Conservation (phyloP, 1,139 yeast species). For the Geotrichum phurueaensis region DNA sequence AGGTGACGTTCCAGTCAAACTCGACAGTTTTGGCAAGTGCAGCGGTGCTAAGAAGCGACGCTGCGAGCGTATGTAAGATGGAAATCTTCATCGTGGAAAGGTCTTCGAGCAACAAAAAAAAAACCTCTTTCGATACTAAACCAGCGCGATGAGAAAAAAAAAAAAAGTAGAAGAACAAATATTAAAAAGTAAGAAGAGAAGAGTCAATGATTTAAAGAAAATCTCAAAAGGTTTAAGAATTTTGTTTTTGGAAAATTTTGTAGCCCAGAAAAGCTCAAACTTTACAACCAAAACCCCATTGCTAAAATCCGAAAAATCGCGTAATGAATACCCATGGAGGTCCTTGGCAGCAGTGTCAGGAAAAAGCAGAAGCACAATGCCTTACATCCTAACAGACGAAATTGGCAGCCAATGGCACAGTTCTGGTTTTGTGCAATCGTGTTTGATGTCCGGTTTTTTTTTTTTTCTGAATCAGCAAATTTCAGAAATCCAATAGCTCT, state of each 20-base stretch:
- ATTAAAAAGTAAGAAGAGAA: neutral
- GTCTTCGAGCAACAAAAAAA: neutral
- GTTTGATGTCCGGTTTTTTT: neutral
- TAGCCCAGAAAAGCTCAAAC: neutral
- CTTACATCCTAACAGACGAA: no score
- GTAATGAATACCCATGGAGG: neutral
- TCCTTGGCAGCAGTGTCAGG: neutral
- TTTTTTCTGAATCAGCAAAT: neutral
- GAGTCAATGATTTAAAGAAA: no score
- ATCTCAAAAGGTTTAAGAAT: neutral
- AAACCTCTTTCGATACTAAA: neutral
- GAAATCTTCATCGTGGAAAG: neutral
- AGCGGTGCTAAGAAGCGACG: conserved; percentile 22
- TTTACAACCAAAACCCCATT: neutral
- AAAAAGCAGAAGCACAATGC: no score
- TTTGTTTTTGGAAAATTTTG: neutral
- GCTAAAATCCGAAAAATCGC: neutral
- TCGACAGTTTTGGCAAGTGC: conserved; percentile 52
- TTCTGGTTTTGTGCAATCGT: neutral
- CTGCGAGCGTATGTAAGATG: neutral
- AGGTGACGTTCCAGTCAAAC: conserved; percentile 68
- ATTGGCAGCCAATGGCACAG: neutral
- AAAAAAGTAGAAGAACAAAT: neutral
- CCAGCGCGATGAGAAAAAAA: neutral
- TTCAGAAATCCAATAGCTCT: neutral